phyloP scores from a whole-genome alignment of 108 stramenopile genomes.

The Cyclostephanos tholiformis region DNA sequence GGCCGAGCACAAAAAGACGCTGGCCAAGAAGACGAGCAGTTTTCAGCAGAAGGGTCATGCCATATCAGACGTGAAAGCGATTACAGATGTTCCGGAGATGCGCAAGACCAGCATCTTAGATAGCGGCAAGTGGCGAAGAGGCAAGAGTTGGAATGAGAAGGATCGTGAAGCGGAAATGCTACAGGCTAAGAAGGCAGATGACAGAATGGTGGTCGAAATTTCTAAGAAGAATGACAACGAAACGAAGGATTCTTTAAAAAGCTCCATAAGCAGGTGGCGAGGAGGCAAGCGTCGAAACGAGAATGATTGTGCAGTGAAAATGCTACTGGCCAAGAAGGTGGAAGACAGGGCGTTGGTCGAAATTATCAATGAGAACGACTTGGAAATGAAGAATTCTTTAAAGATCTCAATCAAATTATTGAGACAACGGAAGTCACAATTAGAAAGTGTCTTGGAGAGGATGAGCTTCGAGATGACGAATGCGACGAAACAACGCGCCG shows the following conservation, averaged over 20 bases:
- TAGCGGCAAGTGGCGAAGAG: background rate
- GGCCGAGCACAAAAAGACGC: too few species aligned
- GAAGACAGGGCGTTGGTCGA: background rate
- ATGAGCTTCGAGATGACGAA: conserved; percentile 17
- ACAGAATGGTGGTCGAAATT: conserved; percentile 1
- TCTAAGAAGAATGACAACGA: conserved; percentile 10
- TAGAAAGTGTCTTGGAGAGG: background rate
- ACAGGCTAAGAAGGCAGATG: background rate
- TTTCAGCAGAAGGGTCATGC: background rate
- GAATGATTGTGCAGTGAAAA: background rate
- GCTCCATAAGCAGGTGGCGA: background rate
- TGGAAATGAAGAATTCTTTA: conserved; percentile 10
- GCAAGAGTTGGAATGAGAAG: background rate
- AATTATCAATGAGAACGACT: conserved; percentile 15
- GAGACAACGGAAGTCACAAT: conserved; percentile 9
- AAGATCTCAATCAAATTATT: conserved; percentile 10
- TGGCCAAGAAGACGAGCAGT: background rate
- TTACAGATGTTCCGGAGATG: background rate
- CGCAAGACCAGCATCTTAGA: background rate
- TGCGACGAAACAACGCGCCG: conserved; percentile 1
- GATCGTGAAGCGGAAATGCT: background rate
- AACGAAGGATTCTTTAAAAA: conserved; percentile 15
- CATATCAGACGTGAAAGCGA: background rate
- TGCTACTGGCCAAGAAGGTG: conserved; percentile 3
- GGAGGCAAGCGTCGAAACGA: background rate